Percentiles rank a stretch among this genome's conserved stretches.
These are phyloP conservation scores for Elsinoe arachidis DNA, from an alignment of 2,329 filamentous ascomycete species.

Conservation along the genomic window DNA sequence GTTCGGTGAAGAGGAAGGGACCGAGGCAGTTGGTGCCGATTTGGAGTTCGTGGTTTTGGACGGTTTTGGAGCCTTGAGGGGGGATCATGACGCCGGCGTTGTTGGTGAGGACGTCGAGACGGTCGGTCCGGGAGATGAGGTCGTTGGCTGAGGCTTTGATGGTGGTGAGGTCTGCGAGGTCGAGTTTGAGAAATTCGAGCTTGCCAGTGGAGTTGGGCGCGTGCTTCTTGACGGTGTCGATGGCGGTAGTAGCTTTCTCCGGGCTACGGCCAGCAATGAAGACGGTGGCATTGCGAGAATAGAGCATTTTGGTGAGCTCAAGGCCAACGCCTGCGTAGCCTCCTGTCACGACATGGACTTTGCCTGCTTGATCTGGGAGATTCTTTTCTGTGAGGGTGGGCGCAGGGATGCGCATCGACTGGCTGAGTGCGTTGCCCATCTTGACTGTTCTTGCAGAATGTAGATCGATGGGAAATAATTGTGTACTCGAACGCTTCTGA, in stretches of 20 bases:
- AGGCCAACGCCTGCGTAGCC: constrained; percentile 40
- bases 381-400: constrained; percentile 37
- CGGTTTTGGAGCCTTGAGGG: constrained; percentile 26
- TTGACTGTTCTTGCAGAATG: background rate
- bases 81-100: constrained; percentile 31
- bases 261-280: constrained; percentile 45
- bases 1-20: constrained; percentile 26
- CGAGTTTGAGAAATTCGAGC: constrained; percentile 39
- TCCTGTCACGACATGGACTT: constrained; percentile 46
- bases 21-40: constrained; percentile 30
- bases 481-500: background rate
- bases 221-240: constrained; percentile 35
- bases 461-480: background rate
- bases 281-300: constrained; percentile 46
- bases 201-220: constrained; percentile 32
- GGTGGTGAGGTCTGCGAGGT: constrained; percentile 31
- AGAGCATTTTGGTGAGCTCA: constrained; percentile 47
- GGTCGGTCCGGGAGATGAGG: constrained; percentile 29
- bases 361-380: constrained; percentile 34
- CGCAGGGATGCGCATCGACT: constrained; percentile 23
- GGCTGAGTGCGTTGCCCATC: constrained; percentile 17
- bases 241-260: constrained; percentile 39
- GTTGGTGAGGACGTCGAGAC: constrained; percentile 35
- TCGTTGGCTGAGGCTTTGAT: constrained; percentile 27
- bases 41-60: constrained; percentile 27